These are phyloP conservation scores for Corrigiola litoralis DNA, from an alignment of 179 eudicot species.

Conservation along the genomic window DNA sequence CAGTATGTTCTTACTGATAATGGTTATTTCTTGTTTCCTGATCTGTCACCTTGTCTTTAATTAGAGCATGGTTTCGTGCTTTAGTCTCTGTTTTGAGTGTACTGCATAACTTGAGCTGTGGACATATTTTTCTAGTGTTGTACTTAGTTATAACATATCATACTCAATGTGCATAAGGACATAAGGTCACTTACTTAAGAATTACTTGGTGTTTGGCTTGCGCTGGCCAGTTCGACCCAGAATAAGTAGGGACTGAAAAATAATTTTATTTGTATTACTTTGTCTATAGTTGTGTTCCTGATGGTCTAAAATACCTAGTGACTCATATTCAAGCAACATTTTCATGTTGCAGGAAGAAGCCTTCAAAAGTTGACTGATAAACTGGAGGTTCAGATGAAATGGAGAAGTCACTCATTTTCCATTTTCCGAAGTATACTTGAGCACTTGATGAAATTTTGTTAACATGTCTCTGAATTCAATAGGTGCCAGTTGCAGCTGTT, in stretches of 20 bases:
- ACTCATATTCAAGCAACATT: slow-evolving; percentile 1
- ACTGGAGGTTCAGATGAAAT: slow-evolving; percentile 41
- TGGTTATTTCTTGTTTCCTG: slow-evolving; percentile 2
- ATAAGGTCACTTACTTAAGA: too few relatives aligned
- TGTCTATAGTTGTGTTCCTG: too few relatives aligned
- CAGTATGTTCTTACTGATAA: slow-evolving; percentile 33
- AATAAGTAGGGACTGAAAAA: too few relatives aligned
- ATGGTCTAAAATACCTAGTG: background rate
- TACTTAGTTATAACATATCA: too few relatives aligned
- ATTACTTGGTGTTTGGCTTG: too few relatives aligned
- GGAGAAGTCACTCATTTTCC: background rate
- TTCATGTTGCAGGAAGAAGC: slow-evolving; percentile 43
- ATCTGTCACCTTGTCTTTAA: background rate
- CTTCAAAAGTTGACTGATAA: slow-evolving; percentile 37
- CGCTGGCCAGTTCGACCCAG: too few relatives aligned
- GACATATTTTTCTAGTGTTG: too few relatives aligned
- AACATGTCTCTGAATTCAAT: slow-evolving; percentile 31
- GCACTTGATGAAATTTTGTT: slow-evolving; percentile 15
- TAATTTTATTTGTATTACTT: too few relatives aligned
- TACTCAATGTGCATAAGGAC: too few relatives aligned
- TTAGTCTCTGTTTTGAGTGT: background rate
- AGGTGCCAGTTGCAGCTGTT: slow-evolving; percentile 91
- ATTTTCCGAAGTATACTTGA: slow-evolving; percentile 1
- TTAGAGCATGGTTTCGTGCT: background rate
- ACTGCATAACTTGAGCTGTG: too few relatives aligned